Conservation (phyloP, 2,329 filamentous ascomycete genomes). For the Eutypa lata region DNA sequence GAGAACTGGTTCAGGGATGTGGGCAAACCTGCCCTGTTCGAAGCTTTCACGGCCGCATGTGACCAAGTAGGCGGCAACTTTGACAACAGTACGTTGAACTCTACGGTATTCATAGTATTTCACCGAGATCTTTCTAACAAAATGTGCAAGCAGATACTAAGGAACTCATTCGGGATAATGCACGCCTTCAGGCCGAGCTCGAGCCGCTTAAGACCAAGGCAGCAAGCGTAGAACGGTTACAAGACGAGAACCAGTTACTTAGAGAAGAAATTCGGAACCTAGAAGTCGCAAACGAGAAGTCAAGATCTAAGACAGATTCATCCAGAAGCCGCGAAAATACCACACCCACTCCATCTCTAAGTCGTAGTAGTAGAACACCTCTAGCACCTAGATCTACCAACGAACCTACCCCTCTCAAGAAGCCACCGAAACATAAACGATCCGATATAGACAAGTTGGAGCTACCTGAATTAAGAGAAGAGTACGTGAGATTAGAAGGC, state of each 20-base stretch:
- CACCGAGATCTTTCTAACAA: conserved; percentile 1
- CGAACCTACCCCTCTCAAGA: conserved; percentile 13
- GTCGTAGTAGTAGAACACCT: conserved; percentile 14
- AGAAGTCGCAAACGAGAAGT: conserved; percentile 12
- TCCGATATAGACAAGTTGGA: conserved; percentile 14
- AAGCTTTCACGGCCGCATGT: conserved; percentile 24
- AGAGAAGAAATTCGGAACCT: conserved; percentile 33
- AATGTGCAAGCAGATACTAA: conserved; percentile 9
- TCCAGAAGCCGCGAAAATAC: conserved; percentile 2
- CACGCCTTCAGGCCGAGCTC: conserved; percentile 30
- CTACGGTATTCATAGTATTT: background rate
- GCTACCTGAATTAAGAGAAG: conserved; percentile 21
- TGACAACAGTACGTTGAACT: conserved; percentile 16
- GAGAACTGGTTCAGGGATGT: conserved; percentile 27
- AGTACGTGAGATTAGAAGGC: conserved; percentile 35
- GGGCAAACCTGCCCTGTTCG: conserved; percentile 23
- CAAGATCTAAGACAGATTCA: conserved; percentile 2
- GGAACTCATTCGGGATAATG: conserved; percentile 15
- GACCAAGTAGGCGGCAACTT: conserved; percentile 23
- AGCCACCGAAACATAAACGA: conserved; percentile 8
- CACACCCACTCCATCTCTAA: conserved; percentile 5
- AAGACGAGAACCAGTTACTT: conserved; percentile 41
- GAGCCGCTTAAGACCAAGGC: conserved; percentile 29
- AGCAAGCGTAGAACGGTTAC: conserved; percentile 32
- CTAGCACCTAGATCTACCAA: conserved; percentile 24